phyloP scores from a whole-genome alignment of 768 basidiomycete species.

The Infundibulicybe gibba region DNA sequence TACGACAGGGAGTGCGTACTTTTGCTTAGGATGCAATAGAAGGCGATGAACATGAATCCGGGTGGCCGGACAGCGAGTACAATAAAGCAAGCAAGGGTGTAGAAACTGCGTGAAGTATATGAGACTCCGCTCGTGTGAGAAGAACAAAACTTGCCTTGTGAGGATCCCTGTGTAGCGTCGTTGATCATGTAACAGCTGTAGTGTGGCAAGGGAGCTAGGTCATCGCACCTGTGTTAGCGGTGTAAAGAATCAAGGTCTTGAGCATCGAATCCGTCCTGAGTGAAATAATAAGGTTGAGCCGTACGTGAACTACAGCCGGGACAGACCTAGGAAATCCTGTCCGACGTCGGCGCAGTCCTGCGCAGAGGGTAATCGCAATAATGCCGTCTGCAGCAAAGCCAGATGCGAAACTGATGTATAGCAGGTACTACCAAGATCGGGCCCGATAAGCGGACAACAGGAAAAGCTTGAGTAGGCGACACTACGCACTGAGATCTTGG shows the following conservation, averaged over 20 bases:
- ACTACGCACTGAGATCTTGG: slow-evolving; percentile 5
- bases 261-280: slow-evolving; percentile 5
- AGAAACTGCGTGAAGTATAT: neutral
- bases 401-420: slow-evolving; percentile 4
- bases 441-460: neutral
- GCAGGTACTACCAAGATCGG: slow-evolving; percentile 3
- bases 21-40: slow-evolving; percentile 7
- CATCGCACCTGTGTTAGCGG: slow-evolving; percentile 3
- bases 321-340: neutral
- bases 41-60: slow-evolving; percentile 5
- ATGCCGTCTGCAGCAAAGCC: slow-evolving; percentile 2
- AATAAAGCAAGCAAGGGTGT: slow-evolving; percentile 5
- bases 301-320: neutral
- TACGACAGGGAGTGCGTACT: neutral
- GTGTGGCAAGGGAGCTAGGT: too few species aligned
- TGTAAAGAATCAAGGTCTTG: slow-evolving; percentile 1
- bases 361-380: slow-evolving; percentile 1
- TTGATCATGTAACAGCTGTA: too few species aligned
- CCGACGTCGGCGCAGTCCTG: neutral
- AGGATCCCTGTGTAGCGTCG: slow-evolving; percentile 1
- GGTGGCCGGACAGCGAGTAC: slow-evolving; percentile 5
- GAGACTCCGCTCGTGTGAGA: neutral
- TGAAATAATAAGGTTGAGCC: neutral
- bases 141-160: neutral
- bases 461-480: too few species aligned